Base-by-base conservation (phyloP, 495 filamentous ascomycete species). In the Lasiosphaeriaceae sp. region DNA sequence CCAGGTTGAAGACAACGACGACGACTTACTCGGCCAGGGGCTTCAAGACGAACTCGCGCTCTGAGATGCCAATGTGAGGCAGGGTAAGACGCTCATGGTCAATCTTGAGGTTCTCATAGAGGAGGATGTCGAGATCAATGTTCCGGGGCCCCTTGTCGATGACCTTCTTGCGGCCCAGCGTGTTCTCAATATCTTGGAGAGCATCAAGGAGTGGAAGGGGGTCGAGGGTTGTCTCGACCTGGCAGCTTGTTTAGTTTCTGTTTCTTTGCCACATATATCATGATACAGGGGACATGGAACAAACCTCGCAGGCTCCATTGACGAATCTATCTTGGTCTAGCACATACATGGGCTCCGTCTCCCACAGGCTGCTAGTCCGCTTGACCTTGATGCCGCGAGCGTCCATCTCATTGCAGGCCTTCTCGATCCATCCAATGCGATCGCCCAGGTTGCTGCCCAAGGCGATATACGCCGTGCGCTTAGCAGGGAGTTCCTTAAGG, bases 311-410 rank as follows among this genome's bases (percentile, higher is more conserved):
- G 53, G 86, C 92, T 31, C 92, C 94, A 68, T 98, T 98, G 41
- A 97, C 73, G 64, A 97, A 98, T 17, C 84, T 80, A 56, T 83
- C 83, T 68, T 98, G 94, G 64, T 96, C 86, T 59, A 87, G 73
- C 61, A 96, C 86, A 74, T 98, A 97, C 94, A 98, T 98, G 21
- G 94, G 89, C 57, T 89, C 84, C 7, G 93, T 98, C 74, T 97
- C 90, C 77, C 93, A 98, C 37, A 98, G 77, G 52, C 85, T 84
- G 66, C 94, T 97, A 0, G 93, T 96, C 62, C 86, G 75, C 52
- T 83, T 80, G 39, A 98, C 80, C 55, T 74, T 82, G 69, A 97
- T 90, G 48, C 80, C 83, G 34, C 82, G 75, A 26, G 72, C 68
- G 50, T 87, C 81, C 84, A 98, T 88, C 64, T 87, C 81, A 47